Conservation (phyloP, 208 protist genomes). For the Leishmania amazonensis region DNA sequence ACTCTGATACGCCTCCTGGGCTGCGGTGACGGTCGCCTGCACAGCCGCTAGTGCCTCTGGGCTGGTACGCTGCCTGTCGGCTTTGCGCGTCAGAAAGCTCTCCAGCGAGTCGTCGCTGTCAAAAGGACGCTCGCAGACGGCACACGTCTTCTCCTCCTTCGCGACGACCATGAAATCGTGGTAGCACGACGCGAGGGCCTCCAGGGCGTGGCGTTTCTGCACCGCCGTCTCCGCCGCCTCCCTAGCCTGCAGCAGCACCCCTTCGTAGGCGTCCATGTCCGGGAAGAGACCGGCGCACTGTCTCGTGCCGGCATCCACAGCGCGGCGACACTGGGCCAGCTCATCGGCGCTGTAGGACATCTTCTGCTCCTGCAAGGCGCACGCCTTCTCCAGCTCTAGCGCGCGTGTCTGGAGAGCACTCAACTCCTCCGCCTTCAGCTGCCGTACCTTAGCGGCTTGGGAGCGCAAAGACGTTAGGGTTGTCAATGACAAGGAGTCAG, state of each 20-base stretch:
- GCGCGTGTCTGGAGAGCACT: constrained; percentile 26
- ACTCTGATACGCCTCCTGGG: constrained; percentile 23
- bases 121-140: constrained; percentile 71
- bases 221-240: constrained; percentile 26
- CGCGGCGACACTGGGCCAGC: constrained; percentile 13
- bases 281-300: constrained; percentile 13
- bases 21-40: constrained; percentile 17
- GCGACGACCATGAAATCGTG: constrained; percentile 57
- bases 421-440: constrained; percentile 36
- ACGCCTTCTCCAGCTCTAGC: constrained; percentile 37
- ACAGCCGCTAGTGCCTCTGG: constrained; percentile 40
- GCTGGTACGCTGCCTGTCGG: constrained; percentile 39
- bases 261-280: constrained; percentile 52
- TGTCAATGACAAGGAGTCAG: constrained; percentile 12
- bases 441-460: constrained; percentile 25
- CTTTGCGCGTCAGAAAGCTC: constrained; percentile 47
- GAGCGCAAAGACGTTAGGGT: constrained; percentile 16
- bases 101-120: constrained; percentile 18
- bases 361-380: constrained; percentile 43
- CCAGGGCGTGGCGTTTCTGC: constrained; percentile 40
- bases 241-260: constrained; percentile 31
- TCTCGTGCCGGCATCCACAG: not conserved
- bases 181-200: constrained; percentile 64
- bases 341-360: constrained; percentile 26
- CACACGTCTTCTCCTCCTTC: constrained; percentile 43